Evolutionary conservation across 2,329 filamentous ascomycete genomes (phyloP), one percentile per base, ranked within the genome.

Genomic region (Davidsoniella virescens): DNA sequence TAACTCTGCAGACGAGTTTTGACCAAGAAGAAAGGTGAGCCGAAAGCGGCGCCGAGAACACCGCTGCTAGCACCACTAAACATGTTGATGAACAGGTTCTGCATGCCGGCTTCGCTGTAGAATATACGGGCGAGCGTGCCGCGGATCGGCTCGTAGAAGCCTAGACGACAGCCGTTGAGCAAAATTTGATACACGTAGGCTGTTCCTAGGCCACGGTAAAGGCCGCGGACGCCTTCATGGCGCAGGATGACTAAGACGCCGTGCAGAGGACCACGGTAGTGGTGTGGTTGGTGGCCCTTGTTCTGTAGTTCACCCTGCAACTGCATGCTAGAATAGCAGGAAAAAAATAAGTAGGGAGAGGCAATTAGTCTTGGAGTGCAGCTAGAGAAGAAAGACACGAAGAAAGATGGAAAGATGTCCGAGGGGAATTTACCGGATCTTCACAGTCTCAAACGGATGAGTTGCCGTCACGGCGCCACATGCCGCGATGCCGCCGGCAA

Each of bases 361-460:
- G 17, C 44, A 17, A 5, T n/a, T 43, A 39, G 18, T 57, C 42
- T 55, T 53, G 18, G 7, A 47, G 25, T 14, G 14, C 18, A 26
- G 20, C 20, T 16, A 47, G 48, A 5, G 20, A 23, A 18, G 25
- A 9, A 45, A n/a, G 33, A 37, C 29, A 25, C 38, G 33, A 39
- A 16, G n/a, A 18, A 16, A 26, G 42, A 29, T 20, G n/a, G 9
- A 43, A 33, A 10, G 25, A 16, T 42, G 47, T 14, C 26, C 23
- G 14, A 25, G 10, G 26, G 44, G n/a, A 14, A 41, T 72, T 62
- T 71, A 88, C 83, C 88, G 84, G 63, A 96, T 96, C 76, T 98
- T 98, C 64, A 98, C 87, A 10, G 90, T 96, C 69, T 98, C 92
- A 69, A 96, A 96, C 52, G 88, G 88, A 67, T 98, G 92, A 47